Conservation (phyloP, 1,139 yeast genomes). For the Magnusiomyces tetraspermus region DNA sequence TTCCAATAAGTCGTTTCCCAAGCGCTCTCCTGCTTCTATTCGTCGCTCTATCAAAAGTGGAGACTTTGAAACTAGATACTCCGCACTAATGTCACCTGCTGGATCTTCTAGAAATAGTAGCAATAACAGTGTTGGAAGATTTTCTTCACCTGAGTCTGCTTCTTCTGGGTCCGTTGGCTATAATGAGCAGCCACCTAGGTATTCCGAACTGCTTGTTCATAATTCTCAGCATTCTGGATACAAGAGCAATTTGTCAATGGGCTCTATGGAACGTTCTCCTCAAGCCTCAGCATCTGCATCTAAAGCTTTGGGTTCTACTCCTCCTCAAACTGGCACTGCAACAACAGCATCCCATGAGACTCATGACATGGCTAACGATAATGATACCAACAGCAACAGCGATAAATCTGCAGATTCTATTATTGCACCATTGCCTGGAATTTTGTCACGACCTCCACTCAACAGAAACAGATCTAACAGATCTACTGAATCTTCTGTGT, state of each 20-base stretch:
- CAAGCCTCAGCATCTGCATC: too few species aligned
- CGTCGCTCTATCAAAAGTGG: slow-evolving; percentile 15
- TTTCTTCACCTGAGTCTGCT: background rate
- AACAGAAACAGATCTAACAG: slow-evolving; percentile 8
- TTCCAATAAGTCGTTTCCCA: background rate
- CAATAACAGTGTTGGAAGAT: too few species aligned
- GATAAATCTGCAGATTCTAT: background rate
- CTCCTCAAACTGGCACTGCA: background rate
- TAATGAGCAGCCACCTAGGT: background rate
- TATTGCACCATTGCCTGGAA: background rate
- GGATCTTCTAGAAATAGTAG: background rate
- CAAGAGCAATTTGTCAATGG: too few species aligned
- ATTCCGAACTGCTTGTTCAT: too few species aligned
- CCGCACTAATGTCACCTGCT: slow-evolving; percentile 14
- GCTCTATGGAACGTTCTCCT: too few species aligned
- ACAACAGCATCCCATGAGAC: background rate
- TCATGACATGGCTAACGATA: background rate
- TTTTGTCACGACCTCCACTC: background rate
- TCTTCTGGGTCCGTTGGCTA: background rate
- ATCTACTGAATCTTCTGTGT: slow-evolving; percentile 18
- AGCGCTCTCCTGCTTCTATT: slow-evolving; percentile 14
- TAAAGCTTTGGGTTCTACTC: background rate
- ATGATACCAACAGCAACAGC: background rate
- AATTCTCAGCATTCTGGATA: too few species aligned
- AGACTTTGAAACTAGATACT: slow-evolving; percentile 14